Conservation (phyloP, 2,329 filamentous ascomycete genomes). For the Sarocladium brachiariae region DNA sequence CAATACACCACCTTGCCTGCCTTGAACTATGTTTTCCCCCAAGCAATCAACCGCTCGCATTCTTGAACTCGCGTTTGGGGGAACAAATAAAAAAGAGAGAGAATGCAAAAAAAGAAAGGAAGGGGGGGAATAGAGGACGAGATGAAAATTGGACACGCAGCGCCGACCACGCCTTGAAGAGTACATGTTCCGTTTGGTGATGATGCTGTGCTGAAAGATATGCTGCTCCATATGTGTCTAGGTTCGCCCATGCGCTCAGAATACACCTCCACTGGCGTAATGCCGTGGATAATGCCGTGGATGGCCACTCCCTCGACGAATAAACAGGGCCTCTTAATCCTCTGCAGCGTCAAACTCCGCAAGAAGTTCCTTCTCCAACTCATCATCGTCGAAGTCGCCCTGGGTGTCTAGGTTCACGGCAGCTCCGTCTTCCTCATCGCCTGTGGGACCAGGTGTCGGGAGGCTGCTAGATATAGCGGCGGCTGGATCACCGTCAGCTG, state of each 20-base stretch:
- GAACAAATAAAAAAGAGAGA: too few species aligned
- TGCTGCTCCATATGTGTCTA: not conserved
- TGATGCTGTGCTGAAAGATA: not conserved
- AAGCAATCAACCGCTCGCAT: too few species aligned
- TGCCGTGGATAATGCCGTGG: too few species aligned
- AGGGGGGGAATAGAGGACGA: too few species aligned
- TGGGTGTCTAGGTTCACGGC: conserved; percentile 22
- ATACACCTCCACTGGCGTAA: not conserved
- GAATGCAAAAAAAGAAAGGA: too few species aligned
- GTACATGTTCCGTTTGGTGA: not conserved
- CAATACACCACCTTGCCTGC: too few species aligned
- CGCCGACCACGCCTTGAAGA: not conserved
- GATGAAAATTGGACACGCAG: not conserved
- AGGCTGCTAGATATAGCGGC: conserved; percentile 25
- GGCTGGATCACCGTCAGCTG: too few species aligned
- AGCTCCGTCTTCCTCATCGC: conserved; percentile 22
- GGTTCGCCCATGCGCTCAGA: too few species aligned
- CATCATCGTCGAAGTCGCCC: conserved; percentile 44
- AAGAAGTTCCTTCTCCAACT: conserved; percentile 57
- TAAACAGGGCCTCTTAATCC: not conserved
- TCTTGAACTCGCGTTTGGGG: too few species aligned
- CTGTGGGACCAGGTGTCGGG: conserved; percentile 31
- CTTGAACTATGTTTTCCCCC: too few species aligned
- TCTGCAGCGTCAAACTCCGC: conserved; percentile 43
- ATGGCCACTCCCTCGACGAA: not conserved